Base-by-base conservation (phyloP, 202 grass and related monocot species). In the Cymbopogon flexuosus region DNA sequence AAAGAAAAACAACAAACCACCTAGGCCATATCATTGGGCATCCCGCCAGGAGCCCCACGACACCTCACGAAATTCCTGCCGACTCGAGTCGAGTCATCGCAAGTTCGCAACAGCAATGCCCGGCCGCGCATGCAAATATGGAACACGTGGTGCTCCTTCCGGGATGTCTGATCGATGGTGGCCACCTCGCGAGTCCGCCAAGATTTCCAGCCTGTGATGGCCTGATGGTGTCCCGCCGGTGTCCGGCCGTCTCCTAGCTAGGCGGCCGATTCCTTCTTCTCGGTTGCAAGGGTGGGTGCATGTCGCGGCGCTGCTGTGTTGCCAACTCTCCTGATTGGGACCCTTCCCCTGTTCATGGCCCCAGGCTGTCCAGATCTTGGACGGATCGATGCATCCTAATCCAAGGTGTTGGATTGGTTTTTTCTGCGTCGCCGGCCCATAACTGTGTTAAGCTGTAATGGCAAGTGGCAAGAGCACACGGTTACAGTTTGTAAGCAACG, bases 161-260 rank as follows among this genome's bases (percentile, higher is more conserved):
- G 35, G 37, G 4, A 2, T 5, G 34, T 6, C 6, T 6, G 6
- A 6, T 8, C 6, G 35, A 6, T 15, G 11, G 60, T 5, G 54
- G 73, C 73, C 34, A 39, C 36, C 65, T 43, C 6, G 54, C 60
- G 23, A 22, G 30, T 23, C 73, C 33, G 43, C 64, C 71, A 21
- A 49, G 51, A 51, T 86, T 79, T 86, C 88, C 88, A 86, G 88
- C 75, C 79, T 83, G 73, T 65, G 58, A 67, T 2, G n/a, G 6
- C 66, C 54, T 14, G 19, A 9, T 56, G 36, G 37, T 39, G 67
- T 34, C 78, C 46, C 8, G 36, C 3, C 5, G 46, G 37, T 60
- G 74, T 24, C 65, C 72, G n/a, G 2, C 31, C 31, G 27, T 33
- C 31, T 84, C 2, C 51, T 58, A 27, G 27, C 27, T 27, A 27